A percentile compares a stretch with the other conserved stretches of the same genome.
Evolutionary conservation across 306 rosid species (phyloP).

Genomic region (Vigna radiata): DNA sequence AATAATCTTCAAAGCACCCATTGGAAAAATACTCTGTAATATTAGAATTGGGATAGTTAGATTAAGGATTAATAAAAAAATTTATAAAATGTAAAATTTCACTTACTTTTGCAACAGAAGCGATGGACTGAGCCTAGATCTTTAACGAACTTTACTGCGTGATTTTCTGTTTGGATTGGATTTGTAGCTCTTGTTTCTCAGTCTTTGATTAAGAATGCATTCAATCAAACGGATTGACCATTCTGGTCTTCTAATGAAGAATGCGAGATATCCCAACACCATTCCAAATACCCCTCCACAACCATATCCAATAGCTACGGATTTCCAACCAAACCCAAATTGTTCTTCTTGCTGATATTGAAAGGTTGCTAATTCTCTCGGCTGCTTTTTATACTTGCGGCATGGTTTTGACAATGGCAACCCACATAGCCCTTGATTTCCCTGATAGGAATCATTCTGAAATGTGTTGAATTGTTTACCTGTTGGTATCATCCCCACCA

Average conservation of each 20-base stretch:
- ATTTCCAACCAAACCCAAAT: conserved; percentile 42
- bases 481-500: conserved; percentile 42
- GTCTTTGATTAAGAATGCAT: background rate
- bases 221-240: conserved; percentile 1
- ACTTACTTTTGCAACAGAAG: no score
- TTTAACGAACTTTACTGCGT: no score
- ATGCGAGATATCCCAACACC: conserved; percentile 12
- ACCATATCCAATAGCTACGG: conserved; percentile 42
- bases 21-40: no score
- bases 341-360: background rate
- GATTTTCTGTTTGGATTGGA: no score
- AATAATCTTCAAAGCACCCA: no score
- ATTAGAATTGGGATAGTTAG: no score
- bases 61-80: no score
- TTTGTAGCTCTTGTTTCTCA: no score
- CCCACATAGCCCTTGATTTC: conserved; percentile 41
- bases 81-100: no score
- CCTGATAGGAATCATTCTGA: conserved; percentile 15
- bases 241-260: conserved; percentile 13
- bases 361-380: background rate
- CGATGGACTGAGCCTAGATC: no score
- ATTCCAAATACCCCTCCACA: conserved; percentile 41
- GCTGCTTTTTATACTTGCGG: background rate
- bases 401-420: conserved; percentile 37
- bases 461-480: conserved; percentile 52